Evolutionary conservation across 768 basidiomycete species (phyloP).

Genomic region (Hericium rajendrae): DNA sequence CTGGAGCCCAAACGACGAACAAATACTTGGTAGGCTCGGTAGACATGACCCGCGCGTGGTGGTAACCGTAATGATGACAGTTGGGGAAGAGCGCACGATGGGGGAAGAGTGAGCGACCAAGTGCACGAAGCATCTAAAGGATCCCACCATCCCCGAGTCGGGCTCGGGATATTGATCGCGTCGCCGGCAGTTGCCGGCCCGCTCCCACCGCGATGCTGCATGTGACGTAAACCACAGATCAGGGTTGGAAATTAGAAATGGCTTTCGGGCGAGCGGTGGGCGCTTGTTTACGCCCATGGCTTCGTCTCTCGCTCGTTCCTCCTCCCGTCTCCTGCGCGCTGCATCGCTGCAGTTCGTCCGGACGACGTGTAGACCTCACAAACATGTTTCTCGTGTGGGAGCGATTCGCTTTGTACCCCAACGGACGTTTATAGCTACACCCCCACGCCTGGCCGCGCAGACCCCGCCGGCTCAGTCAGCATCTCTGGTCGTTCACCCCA

Average conservation of each 20-base stretch:
- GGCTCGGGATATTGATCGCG: not conserved
- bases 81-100: not conserved
- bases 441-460: not conserved
- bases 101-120: not conserved
- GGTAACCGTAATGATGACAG: not conserved
- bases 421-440: not conserved
- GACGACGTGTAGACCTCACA: not conserved
- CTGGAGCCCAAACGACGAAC: constrained; percentile 6
- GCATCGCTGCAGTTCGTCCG: not conserved
- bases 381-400: not conserved
- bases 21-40: not conserved
- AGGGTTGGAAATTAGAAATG: not conserved
- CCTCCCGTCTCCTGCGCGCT: not conserved
- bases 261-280: not conserved
- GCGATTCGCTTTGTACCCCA: not conserved
- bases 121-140: not conserved
- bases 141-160: not conserved
- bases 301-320: not conserved
- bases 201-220: not conserved
- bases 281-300: not conserved
- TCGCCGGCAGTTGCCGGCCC: no score
- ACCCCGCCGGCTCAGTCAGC: constrained; percentile 13
- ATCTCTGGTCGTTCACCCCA: constrained; percentile 26
- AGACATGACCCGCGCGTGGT: not conserved
- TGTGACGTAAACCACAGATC: not conserved